Evolutionary conservation across 768 basidiomycete species (phyloP), one percentile per base, ranked within the genome.

Genomic region (Termitomyces sp.): DNA sequence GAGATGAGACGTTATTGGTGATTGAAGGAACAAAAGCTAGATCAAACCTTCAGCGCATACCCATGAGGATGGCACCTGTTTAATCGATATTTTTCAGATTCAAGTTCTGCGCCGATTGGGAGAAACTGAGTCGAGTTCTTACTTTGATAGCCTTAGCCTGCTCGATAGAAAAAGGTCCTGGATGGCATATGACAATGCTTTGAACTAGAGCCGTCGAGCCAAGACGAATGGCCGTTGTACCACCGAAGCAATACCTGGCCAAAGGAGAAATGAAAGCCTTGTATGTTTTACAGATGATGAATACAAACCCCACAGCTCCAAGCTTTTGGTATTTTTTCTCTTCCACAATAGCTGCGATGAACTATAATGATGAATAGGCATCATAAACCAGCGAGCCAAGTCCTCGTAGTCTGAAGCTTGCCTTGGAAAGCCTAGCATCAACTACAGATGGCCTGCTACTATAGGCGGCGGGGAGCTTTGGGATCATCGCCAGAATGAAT

Each of bases 281-380:
- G 6, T 4, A 16, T 12, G 16, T 41, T 12, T 20, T 18, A 50
- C 7, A 41, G 10, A 6, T n/a, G 9, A 33, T 51, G 26, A 26
- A 41, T 6, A 66, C 69, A 46, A 57, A 77, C 74, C 77, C 77
- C 4, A 76, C 70, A 23, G 71, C 72, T 8, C 78, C 78, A n/a
- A 78, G 41, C 57, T 76, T 76, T 36, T 72, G 70, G 56, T 78
- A 79, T 23, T 71, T 64, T 63, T 74, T 77, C 61, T 75, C 72
- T 40, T 68, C 68, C 53, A 72, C 63, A 32, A 79, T 58, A 16
- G 69, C 61, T 23, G 63, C 44, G 30, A 77, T 70, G 62, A 77
- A 76, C 77, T 78, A 36, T 28, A 41, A 43, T 28, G 4, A 32
- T 18, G 47, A 40, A 51, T 13, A 9, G 26, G 38, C 23, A 20